These are phyloP conservation scores for Mycosphaerella sp. DNA, from an alignment of 2,329 filamentous ascomycete species.

Conservation along the genomic window DNA sequence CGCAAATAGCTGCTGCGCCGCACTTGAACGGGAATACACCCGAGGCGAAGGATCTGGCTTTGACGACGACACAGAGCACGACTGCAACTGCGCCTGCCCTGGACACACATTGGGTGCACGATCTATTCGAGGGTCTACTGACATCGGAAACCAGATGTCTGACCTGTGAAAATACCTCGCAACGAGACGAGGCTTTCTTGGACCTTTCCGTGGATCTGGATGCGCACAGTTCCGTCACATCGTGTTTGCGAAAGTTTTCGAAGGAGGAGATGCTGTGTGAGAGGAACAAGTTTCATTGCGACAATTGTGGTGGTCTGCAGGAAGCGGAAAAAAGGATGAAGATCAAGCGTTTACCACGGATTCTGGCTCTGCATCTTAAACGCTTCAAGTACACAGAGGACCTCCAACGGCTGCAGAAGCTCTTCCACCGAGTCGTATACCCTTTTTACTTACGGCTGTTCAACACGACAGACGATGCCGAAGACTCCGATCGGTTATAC, in stretches of 20 bases:
- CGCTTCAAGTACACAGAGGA: conserved; percentile 99
- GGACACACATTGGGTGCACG: conserved; percentile 75
- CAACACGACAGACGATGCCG: conserved; percentile 93
- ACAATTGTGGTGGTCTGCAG: conserved; percentile 91
- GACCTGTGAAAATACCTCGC: conserved; percentile 91
- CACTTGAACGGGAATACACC: conserved; percentile 25
- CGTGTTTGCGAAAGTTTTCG: conserved; percentile 90
- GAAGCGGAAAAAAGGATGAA: conserved; percentile 99
- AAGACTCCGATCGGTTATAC: conserved; percentile 88
- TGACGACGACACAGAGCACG: conserved; percentile 10
- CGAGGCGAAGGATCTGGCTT: conserved; percentile 15
- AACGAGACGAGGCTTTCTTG: conserved; percentile 90
- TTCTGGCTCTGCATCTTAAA: conserved; percentile 88
- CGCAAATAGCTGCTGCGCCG: conserved; percentile 30
- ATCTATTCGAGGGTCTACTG: conserved; percentile 89
- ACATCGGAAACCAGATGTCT: conserved; percentile 95
- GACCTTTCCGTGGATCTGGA: conserved; percentile 95
- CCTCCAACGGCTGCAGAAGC: conserved; percentile 83
- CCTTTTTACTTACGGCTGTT: conserved; percentile 94
- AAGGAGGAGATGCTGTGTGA: conserved; percentile 98
- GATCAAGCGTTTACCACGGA: conserved; percentile 87
- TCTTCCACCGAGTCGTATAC: conserved; percentile 95
- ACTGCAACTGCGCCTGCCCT: conserved; percentile 20
- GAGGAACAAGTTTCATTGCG: conserved; percentile 97
- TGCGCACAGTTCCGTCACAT: conserved; percentile 91